Percentiles rank a stretch among this genome's conserved stretches.
phyloP scores from a whole-genome alignment of 2,329 filamentous ascomycete genomes.

The Lojkania enalia region DNA sequence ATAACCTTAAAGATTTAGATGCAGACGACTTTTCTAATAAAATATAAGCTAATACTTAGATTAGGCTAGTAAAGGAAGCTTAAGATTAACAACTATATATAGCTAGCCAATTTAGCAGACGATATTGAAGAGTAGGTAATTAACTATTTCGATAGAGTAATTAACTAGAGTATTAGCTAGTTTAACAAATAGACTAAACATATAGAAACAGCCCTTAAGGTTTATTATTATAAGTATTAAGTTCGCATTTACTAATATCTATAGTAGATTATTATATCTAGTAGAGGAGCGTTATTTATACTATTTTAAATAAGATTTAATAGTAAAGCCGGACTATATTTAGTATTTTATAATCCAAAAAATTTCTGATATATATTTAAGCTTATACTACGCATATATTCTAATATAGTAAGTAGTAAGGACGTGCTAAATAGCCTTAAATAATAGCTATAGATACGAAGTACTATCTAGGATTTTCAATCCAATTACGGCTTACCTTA shows the following conservation, averaged over 20 bases:
- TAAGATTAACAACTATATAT: background rate
- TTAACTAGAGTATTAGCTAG: background rate
- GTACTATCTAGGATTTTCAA: constrained; percentile 12
- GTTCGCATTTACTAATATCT: background rate
- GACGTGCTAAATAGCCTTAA: constrained; percentile 11
- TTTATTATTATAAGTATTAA: background rate
- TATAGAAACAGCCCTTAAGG: background rate
- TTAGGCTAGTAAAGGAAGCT: background rate
- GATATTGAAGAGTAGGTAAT: background rate
- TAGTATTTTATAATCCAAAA: background rate
- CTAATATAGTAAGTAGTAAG: constrained; percentile 10
- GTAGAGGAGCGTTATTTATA: background rate
- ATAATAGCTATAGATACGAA: constrained; percentile 10
- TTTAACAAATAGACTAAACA: background rate
- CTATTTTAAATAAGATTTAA: background rate
- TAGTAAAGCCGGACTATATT: background rate
- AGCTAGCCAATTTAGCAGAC: background rate
- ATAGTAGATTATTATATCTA: background rate
- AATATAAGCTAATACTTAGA: background rate
- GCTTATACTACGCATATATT: constrained; percentile 7
- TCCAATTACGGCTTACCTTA: constrained; percentile 11
- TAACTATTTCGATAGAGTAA: background rate
- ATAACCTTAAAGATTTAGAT: background rate
- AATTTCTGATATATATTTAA: background rate
- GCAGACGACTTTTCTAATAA: background rate